Conservation (phyloP, 768 basidiomycete genomes). For the Tulasnella sp. region DNA sequence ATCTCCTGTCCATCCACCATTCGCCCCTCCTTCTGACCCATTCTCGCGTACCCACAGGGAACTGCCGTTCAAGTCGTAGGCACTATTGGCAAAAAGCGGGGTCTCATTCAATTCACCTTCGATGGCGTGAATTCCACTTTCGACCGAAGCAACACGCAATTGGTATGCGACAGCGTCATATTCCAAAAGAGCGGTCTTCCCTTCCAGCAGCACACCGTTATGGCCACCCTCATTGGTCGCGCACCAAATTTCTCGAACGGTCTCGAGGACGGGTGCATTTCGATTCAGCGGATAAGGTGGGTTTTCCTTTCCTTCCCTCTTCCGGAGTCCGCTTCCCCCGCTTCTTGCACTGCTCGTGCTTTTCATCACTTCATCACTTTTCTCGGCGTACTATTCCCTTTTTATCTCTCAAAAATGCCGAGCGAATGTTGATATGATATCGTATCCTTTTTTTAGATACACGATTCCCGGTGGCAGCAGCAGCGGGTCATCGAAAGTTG, state of each 20-base stretch:
- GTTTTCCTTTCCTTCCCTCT: background rate
- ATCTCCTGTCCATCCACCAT: too few relatives aligned
- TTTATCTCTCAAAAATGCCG: too few relatives aligned
- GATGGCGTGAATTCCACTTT: background rate
- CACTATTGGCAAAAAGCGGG: slow-evolving; percentile 9
- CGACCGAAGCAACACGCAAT: background rate
- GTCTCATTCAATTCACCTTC: slow-evolving; percentile 1
- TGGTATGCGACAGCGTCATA: background rate
- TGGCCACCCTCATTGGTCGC: background rate
- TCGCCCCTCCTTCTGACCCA: background rate
- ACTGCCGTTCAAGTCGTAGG: background rate
- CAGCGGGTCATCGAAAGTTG: background rate
- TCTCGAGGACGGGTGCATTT: background rate
- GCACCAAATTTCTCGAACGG: background rate
- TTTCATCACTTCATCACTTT: background rate
- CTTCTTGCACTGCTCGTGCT: background rate
- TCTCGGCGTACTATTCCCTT: background rate
- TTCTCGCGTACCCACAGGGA: background rate
- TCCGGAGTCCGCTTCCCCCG: too few relatives aligned
- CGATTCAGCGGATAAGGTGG: background rate
- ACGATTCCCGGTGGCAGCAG: background rate
- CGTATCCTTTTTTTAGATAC: too few relatives aligned
- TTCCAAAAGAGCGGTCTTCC: background rate
- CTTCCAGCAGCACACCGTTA: background rate
- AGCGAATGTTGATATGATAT: too few relatives aligned